These are phyloP conservation scores for Naegleria lovaniensis DNA, from an alignment of 208 protist species.

Conservation along the genomic window DNA sequence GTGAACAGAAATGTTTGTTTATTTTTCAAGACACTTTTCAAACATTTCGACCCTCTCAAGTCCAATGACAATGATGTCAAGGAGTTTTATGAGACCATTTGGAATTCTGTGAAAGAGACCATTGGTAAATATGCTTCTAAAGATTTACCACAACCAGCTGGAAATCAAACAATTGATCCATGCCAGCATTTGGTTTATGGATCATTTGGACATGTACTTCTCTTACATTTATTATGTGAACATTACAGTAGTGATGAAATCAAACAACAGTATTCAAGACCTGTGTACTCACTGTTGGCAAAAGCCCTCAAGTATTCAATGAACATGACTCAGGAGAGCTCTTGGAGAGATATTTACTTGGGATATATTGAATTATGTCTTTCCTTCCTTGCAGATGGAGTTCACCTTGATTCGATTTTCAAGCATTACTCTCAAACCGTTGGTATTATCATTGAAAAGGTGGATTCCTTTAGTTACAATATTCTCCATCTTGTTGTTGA, in stretches of 20 bases:
- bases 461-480: not conserved
- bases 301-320: not conserved
- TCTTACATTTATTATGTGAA: not conserved
- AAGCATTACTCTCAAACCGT: not conserved
- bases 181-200: not conserved
- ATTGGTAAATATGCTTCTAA: not conserved
- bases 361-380: not conserved
- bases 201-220: not conserved
- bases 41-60: not conserved
- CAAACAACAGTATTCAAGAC: not conserved
- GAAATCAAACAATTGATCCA: not conserved
- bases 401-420: not conserved
- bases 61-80: not conserved
- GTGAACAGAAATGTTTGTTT: not conserved
- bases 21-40: not conserved
- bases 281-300: not conserved
- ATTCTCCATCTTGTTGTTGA: not conserved
- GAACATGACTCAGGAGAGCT: not conserved
- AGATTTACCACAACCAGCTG: not conserved
- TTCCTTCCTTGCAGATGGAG: not conserved
- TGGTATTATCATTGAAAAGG: not conserved
- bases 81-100: not conserved
- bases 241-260: not conserved
- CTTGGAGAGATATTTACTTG: not conserved
- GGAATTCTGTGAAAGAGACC: not conserved